Conservation (phyloP, 306 rosid species). For the Ceratonia siliqua region DNA sequence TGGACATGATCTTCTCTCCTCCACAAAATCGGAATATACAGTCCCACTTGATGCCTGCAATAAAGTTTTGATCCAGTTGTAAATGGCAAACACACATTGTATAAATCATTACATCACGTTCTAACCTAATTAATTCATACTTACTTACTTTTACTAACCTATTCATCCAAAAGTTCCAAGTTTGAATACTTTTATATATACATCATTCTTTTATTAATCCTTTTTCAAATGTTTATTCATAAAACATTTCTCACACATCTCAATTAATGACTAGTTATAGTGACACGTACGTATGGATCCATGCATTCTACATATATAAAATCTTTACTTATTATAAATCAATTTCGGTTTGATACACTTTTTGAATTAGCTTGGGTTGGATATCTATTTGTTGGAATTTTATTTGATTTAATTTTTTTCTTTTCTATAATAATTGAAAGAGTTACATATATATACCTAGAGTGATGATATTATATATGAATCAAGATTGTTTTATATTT, state of each 20-base stretch:
- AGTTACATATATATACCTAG: neutral
- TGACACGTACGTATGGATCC: neutral
- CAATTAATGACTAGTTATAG: neutral
- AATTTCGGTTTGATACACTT: neutral
- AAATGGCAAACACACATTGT: slow-evolving; percentile 14
- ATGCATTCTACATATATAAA: neutral
- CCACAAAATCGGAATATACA: slow-evolving; percentile 29
- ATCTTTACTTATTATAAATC: neutral
- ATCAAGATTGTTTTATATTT: too few relatives aligned
- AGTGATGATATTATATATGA: too few relatives aligned
- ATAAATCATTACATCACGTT: slow-evolving; percentile 52
- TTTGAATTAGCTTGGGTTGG: neutral
- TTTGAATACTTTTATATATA: neutral
- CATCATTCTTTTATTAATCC: neutral
- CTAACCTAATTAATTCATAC: neutral
- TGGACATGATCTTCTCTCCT: neutral
- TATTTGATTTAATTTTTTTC: neutral
- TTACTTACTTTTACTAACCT: neutral
- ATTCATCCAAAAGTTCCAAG: neutral
- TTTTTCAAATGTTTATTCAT: too few relatives aligned
- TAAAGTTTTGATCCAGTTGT: slow-evolving; percentile 30
- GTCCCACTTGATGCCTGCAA: slow-evolving; percentile 25
- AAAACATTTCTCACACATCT: too few relatives aligned
- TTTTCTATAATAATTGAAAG: neutral
- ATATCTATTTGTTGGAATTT: slow-evolving; percentile 1